Evolutionary conservation across 202 grass and related monocot genomes (phyloP), one percentile per base, ranked within the genome.

Genomic region (Setaria italica): DNA sequence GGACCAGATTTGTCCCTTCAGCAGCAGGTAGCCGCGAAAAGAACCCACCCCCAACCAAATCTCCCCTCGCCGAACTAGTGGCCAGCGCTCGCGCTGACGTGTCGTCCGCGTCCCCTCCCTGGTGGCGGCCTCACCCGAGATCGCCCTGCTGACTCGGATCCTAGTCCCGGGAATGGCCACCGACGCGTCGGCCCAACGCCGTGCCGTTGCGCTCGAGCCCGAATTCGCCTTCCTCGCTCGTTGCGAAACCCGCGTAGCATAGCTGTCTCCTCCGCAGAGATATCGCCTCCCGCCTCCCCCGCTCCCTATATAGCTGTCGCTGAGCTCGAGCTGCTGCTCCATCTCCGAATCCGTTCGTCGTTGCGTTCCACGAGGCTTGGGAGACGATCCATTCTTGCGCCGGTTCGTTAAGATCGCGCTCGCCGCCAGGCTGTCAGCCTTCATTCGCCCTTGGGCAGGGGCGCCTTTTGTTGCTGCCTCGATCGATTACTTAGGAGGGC

Each of bases 91-190:
- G 41, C 32, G 59, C 80, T 62, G 10, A 88, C 81, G 80, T 83
- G 86, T 11, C 47, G 9, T 20, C 66, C 37, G 29, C 63, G 55
- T 29, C 47, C 78, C 10, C 30, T 3, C 72, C 72, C 49, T 74
- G 68, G 21, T 4, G 7, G 34, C 29, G 57, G 2, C 64, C 2
- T 20, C 47, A 11, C 71, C 58, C 39, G 4, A 19, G n/a, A 74
- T 71, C 76, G 19, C 1, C 21, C 14, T 53, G 81, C 6, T 84
- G 80, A 87, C 70, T 84, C 85, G n/a, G 80, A 90, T 87, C 88
- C 88, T 19, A 70, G 7, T 60, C 69, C 39, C 5, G 15, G 19
- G 35, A 67, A n/a, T 0, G 59, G n/a, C 60, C 60, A 33, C 25
- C 16, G 70, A 76, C 50, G 20, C 14, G 32, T 60, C 21, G 16